Base-by-base conservation (phyloP, 257 asterid genomes). In the Ophiorrhiza pumila region DNA sequence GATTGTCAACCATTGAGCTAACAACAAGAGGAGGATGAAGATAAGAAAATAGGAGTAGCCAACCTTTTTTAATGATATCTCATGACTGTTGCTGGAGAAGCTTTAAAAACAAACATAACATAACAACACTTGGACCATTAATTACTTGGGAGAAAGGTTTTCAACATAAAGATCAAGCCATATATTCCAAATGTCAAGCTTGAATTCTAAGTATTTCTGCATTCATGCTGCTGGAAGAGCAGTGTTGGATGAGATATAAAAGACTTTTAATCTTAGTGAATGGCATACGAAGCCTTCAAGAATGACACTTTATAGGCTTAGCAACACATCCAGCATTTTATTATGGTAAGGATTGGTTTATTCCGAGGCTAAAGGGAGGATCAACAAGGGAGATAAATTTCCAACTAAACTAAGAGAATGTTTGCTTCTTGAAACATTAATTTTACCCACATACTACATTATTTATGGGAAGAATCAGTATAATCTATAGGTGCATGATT, bases 1-100 rank as follows among this genome's bases (percentile, higher is more conserved):
- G 97, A 46, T 89, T 41, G 91, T 91, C 35, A 89, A 91, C 57
- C 94, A 83, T 53, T 91, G n/a, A n/a, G n/a, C n/a, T n/a, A n/a
- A 89, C 71, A 87, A 91, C 92, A 88, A 35, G 84, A 85, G 4
- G 96, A 90, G 23, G 95, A 88, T 32, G 87, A 85, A 0, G 59
- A 23, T 7, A 72, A 69, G 29, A 42, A 65, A 37, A 8, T 78
- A 3, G 89, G 87, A 0, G 87, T 86, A 1, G 78, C n/a, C n/a
- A n/a, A n/a, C 88, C 22, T 62, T 86, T 41, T 80, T 89, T 0
- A 86, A 84, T 70, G 88, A n/a, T n/a, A 83, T 68, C 83, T 86
- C 17, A 83, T 83, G 88, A 82, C 86, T 2, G 87, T 81, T 1
- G 88, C 90, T 0, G 90, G 88, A 12, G 90, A 86, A 39, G 85